Evolutionary conservation across 768 basidiomycete genomes (phyloP).

Genomic region (Phlegmacium glaucopus): DNA sequence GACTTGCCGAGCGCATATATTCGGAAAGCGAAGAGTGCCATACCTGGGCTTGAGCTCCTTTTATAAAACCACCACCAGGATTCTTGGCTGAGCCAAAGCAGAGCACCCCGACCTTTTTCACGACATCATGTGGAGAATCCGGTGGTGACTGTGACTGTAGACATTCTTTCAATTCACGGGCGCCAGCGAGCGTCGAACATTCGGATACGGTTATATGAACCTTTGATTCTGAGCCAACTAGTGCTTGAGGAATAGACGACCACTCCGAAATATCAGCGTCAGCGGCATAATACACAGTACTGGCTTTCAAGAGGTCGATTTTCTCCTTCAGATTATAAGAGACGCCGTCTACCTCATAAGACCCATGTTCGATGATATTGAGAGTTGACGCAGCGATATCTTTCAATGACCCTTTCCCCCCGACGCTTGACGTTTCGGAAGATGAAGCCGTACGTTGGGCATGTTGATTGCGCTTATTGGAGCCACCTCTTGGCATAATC

Average conservation of each 20-base stretch:
- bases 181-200: slow-evolving; percentile 16
- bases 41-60: slow-evolving; percentile 51
- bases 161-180: slow-evolving; percentile 6
- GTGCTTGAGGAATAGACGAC: slow-evolving; percentile 16
- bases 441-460: neutral
- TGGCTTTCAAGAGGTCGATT: slow-evolving; percentile 26
- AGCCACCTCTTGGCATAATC: neutral
- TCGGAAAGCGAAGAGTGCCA: slow-evolving; percentile 1
- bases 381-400: slow-evolving; percentile 51
- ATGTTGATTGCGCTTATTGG: neutral
- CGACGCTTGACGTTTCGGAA: neutral
- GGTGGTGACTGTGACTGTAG: slow-evolving; percentile 2
- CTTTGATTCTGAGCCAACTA: slow-evolving; percentile 17
- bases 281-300: slow-evolving; percentile 50
- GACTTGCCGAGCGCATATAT: neutral
- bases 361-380: slow-evolving; percentile 43
- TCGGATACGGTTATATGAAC: slow-evolving; percentile 18
- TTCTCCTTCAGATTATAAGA: slow-evolving; percentile 23
- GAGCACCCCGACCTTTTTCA: slow-evolving; percentile 53
- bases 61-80: slow-evolving; percentile 67
- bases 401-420: slow-evolving; percentile 9
- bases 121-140: slow-evolving; percentile 44
- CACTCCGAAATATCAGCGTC: slow-evolving; percentile 45
- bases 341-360: slow-evolving; percentile 23
- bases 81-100: slow-evolving; percentile 71